A percentile compares a stretch with the other conserved stretches of the same genome.
Conservation (phyloP, 331 rosid genomes). For the Telfairia occidentalis region DNA sequence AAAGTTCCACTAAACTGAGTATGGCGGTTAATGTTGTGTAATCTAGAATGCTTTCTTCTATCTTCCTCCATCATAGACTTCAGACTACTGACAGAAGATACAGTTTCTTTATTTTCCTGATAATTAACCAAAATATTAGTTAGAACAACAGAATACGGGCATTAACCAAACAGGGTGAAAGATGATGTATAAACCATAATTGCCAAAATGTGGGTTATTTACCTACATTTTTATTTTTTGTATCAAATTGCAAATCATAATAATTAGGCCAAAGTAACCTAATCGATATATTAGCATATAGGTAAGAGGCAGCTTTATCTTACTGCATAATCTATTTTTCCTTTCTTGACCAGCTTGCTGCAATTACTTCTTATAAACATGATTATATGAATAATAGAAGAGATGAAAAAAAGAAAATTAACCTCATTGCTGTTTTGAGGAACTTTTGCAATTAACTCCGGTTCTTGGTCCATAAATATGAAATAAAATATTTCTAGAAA, state of each 20-base stretch:
- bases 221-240: neutral
- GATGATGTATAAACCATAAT: neutral
- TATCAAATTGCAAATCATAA: neutral
- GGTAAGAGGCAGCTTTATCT: neutral
- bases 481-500: slow-evolving; percentile 75
- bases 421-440: slow-evolving; percentile 46
- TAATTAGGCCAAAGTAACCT: neutral
- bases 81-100: slow-evolving; percentile 48
- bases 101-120: slow-evolving; percentile 42
- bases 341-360: slow-evolving; percentile 11
- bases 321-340: neutral
- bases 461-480: slow-evolving; percentile 70
- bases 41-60: slow-evolving; percentile 38
- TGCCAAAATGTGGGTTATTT: neutral
- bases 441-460: slow-evolving; percentile 54
- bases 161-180: slow-evolving; percentile 14
- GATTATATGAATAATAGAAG: neutral
- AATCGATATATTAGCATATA: neutral
- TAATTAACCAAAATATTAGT: neutral
- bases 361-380: neutral
- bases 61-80: slow-evolving; percentile 66
- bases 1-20: slow-evolving; percentile 84
- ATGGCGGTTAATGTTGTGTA: slow-evolving; percentile 38
- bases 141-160: slow-evolving; percentile 2
- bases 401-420: slow-evolving; percentile 13